Evolutionary conservation across 768 basidiomycete species (phyloP), one percentile per base, ranked within the genome.

Genomic region (Amanita thiersii): DNA sequence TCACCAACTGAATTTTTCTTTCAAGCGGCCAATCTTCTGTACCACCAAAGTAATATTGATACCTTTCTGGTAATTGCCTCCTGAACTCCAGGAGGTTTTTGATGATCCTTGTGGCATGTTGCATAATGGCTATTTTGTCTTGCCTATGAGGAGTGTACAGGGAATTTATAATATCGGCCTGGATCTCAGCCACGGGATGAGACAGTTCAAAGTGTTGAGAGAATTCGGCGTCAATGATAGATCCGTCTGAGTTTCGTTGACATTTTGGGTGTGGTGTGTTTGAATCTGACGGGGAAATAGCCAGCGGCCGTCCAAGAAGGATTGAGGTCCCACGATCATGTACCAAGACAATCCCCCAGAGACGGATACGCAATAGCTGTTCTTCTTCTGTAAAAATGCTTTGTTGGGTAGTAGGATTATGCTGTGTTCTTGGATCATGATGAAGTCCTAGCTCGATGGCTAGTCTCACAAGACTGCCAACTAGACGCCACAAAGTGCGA

Each of bases 271-370:
- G 75, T 1, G 86, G 84, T 0, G 87, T 87, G 56, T 85, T 90
- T 20, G 81, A 79, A 53, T 90, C 87, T n/a, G 75, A 77, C 2
- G 87, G 85, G 3, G 83, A 64, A 33, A 91, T 89, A 5, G 79
- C 87, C 15, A 90, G 73, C 1, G 88, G 88, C 8, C 88, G 81
- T 9, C 88, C 88, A 9, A 91, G 78, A 18, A 89, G 77, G 55
- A 91, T 81, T 24, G 87, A 86, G 2, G 88, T 91, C 28, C 88
- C 88, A 28, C 88, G 80, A 56, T 91, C 88, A 53, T 91, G 88
- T 3, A 90, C 69, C 50, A 90, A 75, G 14, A 90, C 83, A 43
- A 84, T 89, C 5, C 74, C 79, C 88, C 88, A 91, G 12, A 91
- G 70, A 18, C 84, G 80, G 45, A 86, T 82, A 26, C 88, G 84